phyloP scores from a whole-genome alignment of 2,329 filamentous ascomycete species.

The Sporothrix dimorphospora region DNA sequence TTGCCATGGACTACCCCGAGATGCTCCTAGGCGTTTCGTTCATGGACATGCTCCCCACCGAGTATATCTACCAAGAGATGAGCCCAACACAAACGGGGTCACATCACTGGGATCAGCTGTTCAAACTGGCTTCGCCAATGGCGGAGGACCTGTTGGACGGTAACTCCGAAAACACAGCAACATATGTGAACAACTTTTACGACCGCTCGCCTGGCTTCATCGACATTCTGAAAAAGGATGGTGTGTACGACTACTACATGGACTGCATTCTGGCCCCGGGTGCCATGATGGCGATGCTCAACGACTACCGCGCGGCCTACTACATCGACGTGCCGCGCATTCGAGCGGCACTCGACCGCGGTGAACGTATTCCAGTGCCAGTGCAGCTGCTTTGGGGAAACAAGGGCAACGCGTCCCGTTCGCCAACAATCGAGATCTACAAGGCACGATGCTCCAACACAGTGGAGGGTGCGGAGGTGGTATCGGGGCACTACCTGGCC shows the following conservation, averaged over 20 bases:
- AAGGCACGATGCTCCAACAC: not conserved
- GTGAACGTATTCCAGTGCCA: not conserved
- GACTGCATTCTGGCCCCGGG: not conserved
- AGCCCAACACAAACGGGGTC: not conserved
- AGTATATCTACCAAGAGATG: not conserved
- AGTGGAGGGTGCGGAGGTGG: not conserved
- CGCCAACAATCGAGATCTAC: not conserved
- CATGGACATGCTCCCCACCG: not conserved
- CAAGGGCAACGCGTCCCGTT: not conserved
- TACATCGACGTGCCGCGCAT: not conserved
- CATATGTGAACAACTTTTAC: not conserved
- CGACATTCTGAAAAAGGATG: not conserved
- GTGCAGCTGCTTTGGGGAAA: not conserved
- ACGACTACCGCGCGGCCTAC: not conserved
- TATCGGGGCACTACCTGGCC: not conserved
- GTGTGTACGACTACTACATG: not conserved
- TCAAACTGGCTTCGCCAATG: not conserved
- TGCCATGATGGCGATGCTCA: not conserved
- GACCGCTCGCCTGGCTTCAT: not conserved
- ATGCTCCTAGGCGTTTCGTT: not conserved
- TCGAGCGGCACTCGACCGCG: not conserved
- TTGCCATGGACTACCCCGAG: not conserved
- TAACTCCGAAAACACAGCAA: not conserved
- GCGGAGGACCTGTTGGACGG: not conserved
- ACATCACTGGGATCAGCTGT: not conserved